A percentile compares a stretch with the other conserved stretches of the same genome.
Evolutionary conservation across 331 rosid genomes (phyloP).

Genomic region (Stylosanthes scabra): DNA sequence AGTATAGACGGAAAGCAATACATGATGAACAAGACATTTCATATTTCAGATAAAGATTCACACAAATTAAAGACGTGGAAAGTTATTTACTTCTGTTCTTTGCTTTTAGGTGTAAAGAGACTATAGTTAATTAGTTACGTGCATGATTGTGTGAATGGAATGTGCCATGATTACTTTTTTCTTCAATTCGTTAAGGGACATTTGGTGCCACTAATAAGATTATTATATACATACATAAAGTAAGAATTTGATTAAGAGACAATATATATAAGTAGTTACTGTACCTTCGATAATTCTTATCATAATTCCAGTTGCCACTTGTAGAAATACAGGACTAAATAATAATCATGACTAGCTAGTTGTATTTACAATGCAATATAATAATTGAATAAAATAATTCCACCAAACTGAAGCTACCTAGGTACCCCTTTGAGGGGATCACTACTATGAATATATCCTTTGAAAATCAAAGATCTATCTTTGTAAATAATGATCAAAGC

Average conservation of each 20-base stretch:
- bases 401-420: not conserved
- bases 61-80: not conserved
- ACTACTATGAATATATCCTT: too few relatives aligned
- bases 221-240: not conserved
- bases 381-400: not conserved
- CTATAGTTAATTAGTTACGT: not conserved
- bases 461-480: too few relatives aligned
- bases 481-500: too few relatives aligned
- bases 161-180: not conserved
- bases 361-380: not conserved
- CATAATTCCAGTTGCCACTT: not conserved
- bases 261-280: not conserved
- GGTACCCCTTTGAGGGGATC: not conserved
- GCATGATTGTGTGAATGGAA: not conserved
- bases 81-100: not conserved
- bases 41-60: not conserved
- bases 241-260: not conserved
- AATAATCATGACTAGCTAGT: not conserved
- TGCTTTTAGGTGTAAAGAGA: not conserved
- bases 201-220: not conserved
- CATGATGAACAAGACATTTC: not conserved
- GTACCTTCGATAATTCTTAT: not conserved
- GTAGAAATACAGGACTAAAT: not conserved
- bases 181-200: not conserved
- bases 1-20: not conserved